Percentiles rank a stretch among this genome's conserved stretches.
phyloP scores from a whole-genome alignment of 495 filamentous ascomycete species.

The Penicillium nucicola region DNA sequence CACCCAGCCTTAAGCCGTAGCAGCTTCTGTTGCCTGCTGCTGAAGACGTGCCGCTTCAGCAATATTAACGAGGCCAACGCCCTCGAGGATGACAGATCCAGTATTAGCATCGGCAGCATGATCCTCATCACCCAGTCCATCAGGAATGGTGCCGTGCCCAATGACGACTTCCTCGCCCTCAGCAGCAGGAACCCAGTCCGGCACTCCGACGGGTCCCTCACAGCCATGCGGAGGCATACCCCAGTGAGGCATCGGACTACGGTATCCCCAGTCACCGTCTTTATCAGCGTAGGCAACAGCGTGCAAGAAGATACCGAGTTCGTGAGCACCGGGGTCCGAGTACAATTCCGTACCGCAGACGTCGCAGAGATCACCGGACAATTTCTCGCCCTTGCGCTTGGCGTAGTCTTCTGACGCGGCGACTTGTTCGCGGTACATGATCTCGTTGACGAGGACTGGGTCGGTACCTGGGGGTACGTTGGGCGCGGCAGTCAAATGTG shows the following conservation, averaged over 20 bases:
- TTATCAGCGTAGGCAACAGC: slow-evolving; percentile 82
- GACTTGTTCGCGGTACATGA: slow-evolving; percentile 59
- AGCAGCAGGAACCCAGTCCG: slow-evolving; percentile 35
- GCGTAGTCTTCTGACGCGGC: slow-evolving; percentile 86
- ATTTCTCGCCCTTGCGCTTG: slow-evolving; percentile 75
- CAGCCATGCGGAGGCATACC: slow-evolving; percentile 67
- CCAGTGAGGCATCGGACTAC: slow-evolving; percentile 81
- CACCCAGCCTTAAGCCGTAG: background rate
- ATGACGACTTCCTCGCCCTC: slow-evolving; percentile 35
- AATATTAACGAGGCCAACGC: slow-evolving; percentile 20
- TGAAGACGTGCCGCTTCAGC: slow-evolving; percentile 1
- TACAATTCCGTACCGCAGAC: slow-evolving; percentile 87
- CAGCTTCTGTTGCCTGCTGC: background rate
- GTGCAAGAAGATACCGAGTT: slow-evolving; percentile 91
- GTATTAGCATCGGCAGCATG: background rate
- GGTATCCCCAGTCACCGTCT: slow-evolving; percentile 79
- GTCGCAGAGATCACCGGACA: slow-evolving; percentile 79
- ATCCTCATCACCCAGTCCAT: slow-evolving; percentile 21
- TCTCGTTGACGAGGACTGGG: slow-evolving; percentile 34
- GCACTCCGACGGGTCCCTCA: slow-evolving; percentile 56
- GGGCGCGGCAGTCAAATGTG: slow-evolving; percentile 42
- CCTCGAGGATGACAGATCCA: slow-evolving; percentile 15
- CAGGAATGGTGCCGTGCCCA: slow-evolving; percentile 35
- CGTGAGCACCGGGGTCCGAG: slow-evolving; percentile 83
- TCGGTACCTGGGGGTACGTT: slow-evolving; percentile 40